phyloP scores from a whole-genome alignment of 192 early-diverging fungal genomes.

The Globomyces pollinis-pini region DNA sequence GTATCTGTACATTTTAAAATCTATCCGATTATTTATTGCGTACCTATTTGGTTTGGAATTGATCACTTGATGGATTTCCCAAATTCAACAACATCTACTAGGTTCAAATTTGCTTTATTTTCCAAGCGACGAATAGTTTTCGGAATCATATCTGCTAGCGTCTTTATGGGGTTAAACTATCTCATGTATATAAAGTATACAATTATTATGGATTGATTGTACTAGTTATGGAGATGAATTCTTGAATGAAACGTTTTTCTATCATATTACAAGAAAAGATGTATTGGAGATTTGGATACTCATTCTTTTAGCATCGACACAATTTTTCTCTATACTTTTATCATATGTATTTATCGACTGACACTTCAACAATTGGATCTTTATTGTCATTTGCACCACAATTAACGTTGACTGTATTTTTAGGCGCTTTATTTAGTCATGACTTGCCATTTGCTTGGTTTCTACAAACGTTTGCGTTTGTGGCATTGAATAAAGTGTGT shows the following conservation, averaged over 20 bases:
- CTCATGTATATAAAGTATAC: no score
- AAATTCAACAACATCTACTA: not conserved
- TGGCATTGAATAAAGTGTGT: constrained; percentile 93
- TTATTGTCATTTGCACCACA: constrained; percentile 71
- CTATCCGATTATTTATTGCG: constrained; percentile 90
- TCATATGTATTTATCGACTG: constrained; percentile 72
- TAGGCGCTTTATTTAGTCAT: constrained; percentile 52
- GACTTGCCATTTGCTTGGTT: constrained; percentile 87
- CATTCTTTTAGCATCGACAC: no score
- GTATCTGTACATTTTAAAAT: constrained; percentile 94
- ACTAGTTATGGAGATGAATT: constrained; percentile 79
- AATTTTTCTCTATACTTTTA: constrained; percentile 98
- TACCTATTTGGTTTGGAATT: constrained; percentile 62
- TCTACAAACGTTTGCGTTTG: constrained; percentile 93
- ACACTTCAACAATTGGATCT: constrained; percentile 33
- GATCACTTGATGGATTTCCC: constrained; percentile 1
- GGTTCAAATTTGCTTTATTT: constrained; percentile 13
- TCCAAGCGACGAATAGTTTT: constrained; percentile 26
- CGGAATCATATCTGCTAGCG: constrained; percentile 30
- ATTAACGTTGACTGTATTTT: constrained; percentile 44
- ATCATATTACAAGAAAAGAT: constrained; percentile 92
- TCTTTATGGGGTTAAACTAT: constrained; percentile 28
- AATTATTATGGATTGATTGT: no score
- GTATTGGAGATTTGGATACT: no score
- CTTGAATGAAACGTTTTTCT: constrained; percentile 84